Base-by-base conservation (phyloP, 2,329 filamentous ascomycete genomes). In the Calonectria pseudoreteaudii region DNA sequence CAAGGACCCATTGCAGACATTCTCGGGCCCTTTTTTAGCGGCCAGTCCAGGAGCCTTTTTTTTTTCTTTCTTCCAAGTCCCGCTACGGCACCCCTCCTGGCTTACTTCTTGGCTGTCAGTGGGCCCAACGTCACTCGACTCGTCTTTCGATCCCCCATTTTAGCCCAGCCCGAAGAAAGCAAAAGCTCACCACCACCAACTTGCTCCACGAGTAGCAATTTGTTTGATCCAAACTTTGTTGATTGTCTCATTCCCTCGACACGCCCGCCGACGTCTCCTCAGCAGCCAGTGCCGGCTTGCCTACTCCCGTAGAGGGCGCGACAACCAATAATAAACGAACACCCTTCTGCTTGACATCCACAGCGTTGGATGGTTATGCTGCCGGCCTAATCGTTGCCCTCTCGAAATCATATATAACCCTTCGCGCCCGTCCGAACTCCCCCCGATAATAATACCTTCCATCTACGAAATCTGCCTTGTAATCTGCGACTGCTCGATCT, bases 101-200 rank as follows among this genome's bases (percentile, higher is more conserved):
- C n/a, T n/a, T n/a, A n/a, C n/a, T n/a, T 26, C 38, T 47, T 60
- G 44, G 60, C 28, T 66, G 49, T 38, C 49, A 66, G 73, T 72
- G 73, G 73, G 34, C 64, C 72, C 58, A 70, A 70, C 70, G 70
- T 74, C 73, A 74, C 70, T 68, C 68, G 56, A 68, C 68, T 71
- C 65, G 41, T 65, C 50, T 53, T 41, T 69, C 60, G 52, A 44
- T 71, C 44, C 47, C 50, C 49, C 30, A 60, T 58, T 70, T 68
- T 71, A 73, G 71, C 56, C 65, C 65, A 58, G 50, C 60, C 66
- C 31, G 41, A 72, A 68, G 56, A 65, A 62, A 66, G 66, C 66
- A 64, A 72, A 65, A 41, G 38, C 60, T 69, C 71, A 73, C 71
- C 66, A 69, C 66, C 71, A 66, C 44, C 65, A 68, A 69, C 66